Base-by-base conservation (phyloP, 2,329 filamentous ascomycete genomes). In the Colletotrichum ledebouriae region DNA sequence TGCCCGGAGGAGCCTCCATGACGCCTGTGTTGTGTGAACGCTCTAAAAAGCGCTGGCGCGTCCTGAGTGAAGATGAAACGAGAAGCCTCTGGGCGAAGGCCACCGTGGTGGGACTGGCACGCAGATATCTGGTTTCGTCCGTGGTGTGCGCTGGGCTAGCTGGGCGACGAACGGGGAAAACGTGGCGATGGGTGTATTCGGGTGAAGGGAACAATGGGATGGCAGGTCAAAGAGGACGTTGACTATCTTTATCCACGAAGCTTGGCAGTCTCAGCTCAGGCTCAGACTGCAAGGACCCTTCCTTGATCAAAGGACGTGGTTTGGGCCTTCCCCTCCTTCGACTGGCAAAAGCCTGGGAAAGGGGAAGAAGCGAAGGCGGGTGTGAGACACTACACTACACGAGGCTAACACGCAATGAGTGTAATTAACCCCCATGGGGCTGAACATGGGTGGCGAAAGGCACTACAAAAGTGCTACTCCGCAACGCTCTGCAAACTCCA, bases 1-100 rank as follows among this genome's bases (percentile, higher is more conserved):
- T 56, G 41, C 59, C 65, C 1, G 68, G 65, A 41, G 68, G 68
- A 11, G 46, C 56, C n/a, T 69, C 68, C 68, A 70, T 70, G 34
- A 22, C 62, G 20, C 29, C 2, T 42, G 49, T 13, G 56, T n/a
- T 12, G 25, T 6, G 33, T 22, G 5, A n/a, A 29, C 34, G 13
- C 37, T 39, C 20, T 60, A 37, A 13, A 12, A 12, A 33, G 22
- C 33, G 42, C 46, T 17, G 63, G 20, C n/a, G 29, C 29, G 29
- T 44, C 17, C 29, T 42, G 34, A 20, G n/a, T 15, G 46, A 50
- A 29, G 46, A 50, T 15, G 4, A 9, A 42, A 4, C 10, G 17
- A 15, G 25, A 13, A 17, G 37, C 10, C 17, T 9, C 13, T 29
- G 55, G 41, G 55, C 39, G 55, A 44, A 29, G 29, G 13, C 55